Evolutionary conservation across 495 filamentous ascomycete species (phyloP), one percentile per base, ranked within the genome.

Genomic region (Penicillium subrubescens): DNA sequence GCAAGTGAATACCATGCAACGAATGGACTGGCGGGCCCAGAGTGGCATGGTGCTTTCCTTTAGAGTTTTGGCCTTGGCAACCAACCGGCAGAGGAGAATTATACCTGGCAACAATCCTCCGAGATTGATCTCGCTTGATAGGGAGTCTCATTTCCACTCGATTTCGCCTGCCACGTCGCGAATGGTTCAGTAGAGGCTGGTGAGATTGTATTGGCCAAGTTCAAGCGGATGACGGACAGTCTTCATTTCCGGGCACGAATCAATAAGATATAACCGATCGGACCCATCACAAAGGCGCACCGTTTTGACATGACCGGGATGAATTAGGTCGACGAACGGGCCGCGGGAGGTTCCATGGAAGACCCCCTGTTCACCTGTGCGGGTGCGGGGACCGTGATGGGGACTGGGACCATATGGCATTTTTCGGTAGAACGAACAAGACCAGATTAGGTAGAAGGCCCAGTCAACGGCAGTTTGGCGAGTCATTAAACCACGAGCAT

Each of bases 241-340:
- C 10, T 35, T 17, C 43, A 59, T 50, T 11, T 50, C 43, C 33
- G 41, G 12, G 19, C 29, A 56, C 15, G n/a, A 56, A 7, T 12
- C 11, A 8, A 37, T 17, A 35, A 15, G 29, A 56, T 37, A 37
- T n/a, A 34, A 31, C 12, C n/a, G 48, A 64, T 39, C 56, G 25
- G 54, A 54, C 62, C 62, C 62, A 64, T 64, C 62, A 59, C 46
- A 59, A 59, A 50, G 62, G 56, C 43, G 53, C 56, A 34, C 61
- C 51, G 50, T 54, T 55, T 31, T 41, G 25, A 33, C 29, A 17
- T 23, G 44, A 61, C 58, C 41, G 8, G 57, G 35, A 51, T 34
- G 52, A 59, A 59, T 65, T 65, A 59, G 63, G 14, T 61, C 59
- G 43, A 66, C 64, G 58, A 60, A 66, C 64, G 64, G 64, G 64